A percentile compares a stretch with the other conserved stretches of the same genome.
phyloP scores from a whole-genome alignment of 768 basidiomycete species.

The Rhizopogon vesiculosus region DNA sequence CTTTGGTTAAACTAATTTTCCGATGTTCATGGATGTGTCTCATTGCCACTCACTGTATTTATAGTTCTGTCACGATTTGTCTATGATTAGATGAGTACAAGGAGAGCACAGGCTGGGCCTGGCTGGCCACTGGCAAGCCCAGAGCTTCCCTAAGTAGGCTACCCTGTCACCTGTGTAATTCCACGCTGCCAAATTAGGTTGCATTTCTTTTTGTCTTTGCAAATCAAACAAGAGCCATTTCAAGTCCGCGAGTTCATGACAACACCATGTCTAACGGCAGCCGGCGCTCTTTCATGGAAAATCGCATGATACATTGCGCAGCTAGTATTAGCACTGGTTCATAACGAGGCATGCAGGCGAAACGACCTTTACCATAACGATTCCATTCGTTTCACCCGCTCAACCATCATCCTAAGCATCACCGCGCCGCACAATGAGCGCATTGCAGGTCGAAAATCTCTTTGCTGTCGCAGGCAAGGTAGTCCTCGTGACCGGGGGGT shows the following conservation, averaged over 20 bases:
- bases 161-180: slow-evolving; percentile 7
- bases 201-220: slow-evolving; percentile 5
- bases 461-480: slow-evolving; percentile 51
- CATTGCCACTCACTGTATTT: slow-evolving; percentile 11
- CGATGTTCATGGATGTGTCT: not conserved
- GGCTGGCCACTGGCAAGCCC: no score
- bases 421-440: slow-evolving; percentile 27
- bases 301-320: slow-evolving; percentile 12
- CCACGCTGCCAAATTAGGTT: not conserved
- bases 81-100: slow-evolving; percentile 6
- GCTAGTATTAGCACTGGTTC: not conserved
- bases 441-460: slow-evolving; percentile 30
- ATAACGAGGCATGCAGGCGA: not conserved
- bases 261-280: slow-evolving; percentile 1
- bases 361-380: not conserved
- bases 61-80: slow-evolving; percentile 11
- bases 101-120: slow-evolving; percentile 5
- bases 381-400: not conserved
- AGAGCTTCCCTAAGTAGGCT: slow-evolving; percentile 5
- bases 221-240: not conserved
- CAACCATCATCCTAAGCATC: not conserved
- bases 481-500: slow-evolving; percentile 64
- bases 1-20: not conserved
- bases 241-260: not conserved
- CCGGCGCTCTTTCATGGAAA: slow-evolving; percentile 10